Evolutionary conservation across 106 monocot genomes (phyloP).

Genomic region (Triglochin maritima): DNA sequence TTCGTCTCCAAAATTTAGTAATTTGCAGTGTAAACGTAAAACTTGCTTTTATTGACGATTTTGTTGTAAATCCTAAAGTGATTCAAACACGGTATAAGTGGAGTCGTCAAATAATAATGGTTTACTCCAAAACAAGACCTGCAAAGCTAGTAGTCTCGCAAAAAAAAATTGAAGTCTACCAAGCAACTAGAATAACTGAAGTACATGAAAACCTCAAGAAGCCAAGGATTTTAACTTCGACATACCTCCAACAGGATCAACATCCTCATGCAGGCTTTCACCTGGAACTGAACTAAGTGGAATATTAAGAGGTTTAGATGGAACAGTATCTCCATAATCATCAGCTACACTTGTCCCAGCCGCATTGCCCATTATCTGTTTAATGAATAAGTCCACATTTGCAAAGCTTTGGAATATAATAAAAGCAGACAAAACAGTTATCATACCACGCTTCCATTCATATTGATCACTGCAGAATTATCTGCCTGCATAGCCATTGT

Average conservation of each 20-base stretch:
- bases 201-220: neutral
- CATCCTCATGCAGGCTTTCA: constrained; percentile 4
- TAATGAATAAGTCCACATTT: neutral
- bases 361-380: constrained; percentile 29
- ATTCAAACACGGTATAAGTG: no score
- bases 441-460: constrained; percentile 6
- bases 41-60: no score
- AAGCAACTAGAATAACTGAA: neutral
- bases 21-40: no score
- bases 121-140: neutral
- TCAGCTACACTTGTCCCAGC: constrained; percentile 22
- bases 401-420: neutral
- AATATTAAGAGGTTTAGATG: constrained; percentile 34
- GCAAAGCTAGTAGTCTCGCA: no score
- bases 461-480: constrained; percentile 19
- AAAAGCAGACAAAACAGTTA: neutral
- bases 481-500: constrained; percentile 52
- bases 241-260: constrained; percentile 20
- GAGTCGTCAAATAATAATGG: no score
- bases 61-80: no score
- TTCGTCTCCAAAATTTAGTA: no score
- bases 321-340: constrained; percentile 58
- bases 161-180: neutral
- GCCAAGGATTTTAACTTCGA: neutral
- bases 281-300: constrained; percentile 16